Evolutionary conservation across 768 basidiomycete genomes (phyloP).

Genomic region (Mycena galopus): DNA sequence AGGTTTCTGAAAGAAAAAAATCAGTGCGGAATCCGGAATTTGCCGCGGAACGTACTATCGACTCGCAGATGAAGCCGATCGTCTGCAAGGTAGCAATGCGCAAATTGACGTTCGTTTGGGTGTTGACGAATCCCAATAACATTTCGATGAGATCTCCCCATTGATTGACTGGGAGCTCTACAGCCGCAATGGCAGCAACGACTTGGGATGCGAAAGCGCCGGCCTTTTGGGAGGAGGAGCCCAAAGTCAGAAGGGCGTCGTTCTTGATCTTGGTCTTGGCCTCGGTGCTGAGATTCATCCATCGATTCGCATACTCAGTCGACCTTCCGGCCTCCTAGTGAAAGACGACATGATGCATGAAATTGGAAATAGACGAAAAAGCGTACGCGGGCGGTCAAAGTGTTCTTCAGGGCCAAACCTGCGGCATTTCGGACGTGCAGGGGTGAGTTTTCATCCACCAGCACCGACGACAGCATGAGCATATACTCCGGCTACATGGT

Average conservation of each 20-base stretch:
- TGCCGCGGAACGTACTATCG: slow-evolving; percentile 76
- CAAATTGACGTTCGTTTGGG: slow-evolving; percentile 76
- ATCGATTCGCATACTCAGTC: slow-evolving; percentile 80
- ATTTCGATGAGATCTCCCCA: slow-evolving; percentile 94
- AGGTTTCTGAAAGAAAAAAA: slow-evolving; percentile 76
- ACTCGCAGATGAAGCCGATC: slow-evolving; percentile 98
- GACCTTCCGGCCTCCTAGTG: slow-evolving; percentile 81
- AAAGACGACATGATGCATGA: slow-evolving; percentile 29
- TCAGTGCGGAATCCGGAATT: slow-evolving; percentile 31
- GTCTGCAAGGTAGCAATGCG: slow-evolving; percentile 92
- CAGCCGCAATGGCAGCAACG: slow-evolving; percentile 92
- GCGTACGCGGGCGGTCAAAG: slow-evolving; percentile 89
- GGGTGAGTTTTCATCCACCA: slow-evolving; percentile 79
- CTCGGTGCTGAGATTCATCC: slow-evolving; percentile 80
- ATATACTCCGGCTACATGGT: slow-evolving; percentile 88
- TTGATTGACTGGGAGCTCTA: slow-evolving; percentile 89
- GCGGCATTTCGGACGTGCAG: slow-evolving; percentile 93
- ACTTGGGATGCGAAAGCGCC: slow-evolving; percentile 94
- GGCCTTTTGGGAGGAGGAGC: slow-evolving; percentile 76
- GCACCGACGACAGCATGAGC: slow-evolving; percentile 87
- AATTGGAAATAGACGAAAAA: slow-evolving; percentile 39
- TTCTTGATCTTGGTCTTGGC: slow-evolving; percentile 89
- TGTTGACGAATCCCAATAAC: slow-evolving; percentile 89
- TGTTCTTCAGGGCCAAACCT: slow-evolving; percentile 96
- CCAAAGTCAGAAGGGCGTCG: slow-evolving; percentile 85